Evolutionary conservation across 1,284 basidiomycete species (phyloP), one percentile per base, ranked within the genome.

Genomic region (Trichosporon coremiiforme): DNA sequence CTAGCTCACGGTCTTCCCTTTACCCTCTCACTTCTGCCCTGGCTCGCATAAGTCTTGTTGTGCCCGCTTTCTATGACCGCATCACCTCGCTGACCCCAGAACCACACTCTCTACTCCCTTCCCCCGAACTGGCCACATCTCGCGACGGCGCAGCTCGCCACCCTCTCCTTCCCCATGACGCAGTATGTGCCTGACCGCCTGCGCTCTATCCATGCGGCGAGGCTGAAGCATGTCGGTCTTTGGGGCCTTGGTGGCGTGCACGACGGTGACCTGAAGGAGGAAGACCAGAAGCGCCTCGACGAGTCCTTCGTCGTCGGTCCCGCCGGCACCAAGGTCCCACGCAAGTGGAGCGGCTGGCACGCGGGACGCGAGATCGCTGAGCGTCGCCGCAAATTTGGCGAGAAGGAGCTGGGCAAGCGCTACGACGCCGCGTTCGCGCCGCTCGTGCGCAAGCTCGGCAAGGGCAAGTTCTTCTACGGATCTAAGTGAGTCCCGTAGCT

Each of bases 81-180:
- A n/a, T 38, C 36, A 60, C 68, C 66, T 8, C 1, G 65, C 68
- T 69, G 9, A 63, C 41, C 20, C 10, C 75, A 83, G 82, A 78
- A 82, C 66, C 81, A 81, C 75, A 76, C 78, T n/a, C 74, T 80
- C 36, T 83, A 80, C 74, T 79, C 79, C 2, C 74, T 82, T 0
- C 80, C 80, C 2, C 75, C 75, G 10, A 83, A 83, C 71, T 79
- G 81, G 66, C 69, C 76, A 0, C 64, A 71, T 20, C 68, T 80
- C 29, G 74, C 73, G 17, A 74, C 74, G 29, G 73, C 78, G 15
- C 80, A 81, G 70, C 66, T 75, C 9, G 64, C 70, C 0, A 67
- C 71, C n/a, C 74, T 79, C 5, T 47, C 72, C 3, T 82, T 79
- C 70, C 80, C 80, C 1, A 72, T 77, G 68, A 76, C 69, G n/a